Percentiles rank a stretch among this genome's conserved stretches.
phyloP scores from a whole-genome alignment of 148 eudicot species.

The Fagopyrum esculentum region DNA sequence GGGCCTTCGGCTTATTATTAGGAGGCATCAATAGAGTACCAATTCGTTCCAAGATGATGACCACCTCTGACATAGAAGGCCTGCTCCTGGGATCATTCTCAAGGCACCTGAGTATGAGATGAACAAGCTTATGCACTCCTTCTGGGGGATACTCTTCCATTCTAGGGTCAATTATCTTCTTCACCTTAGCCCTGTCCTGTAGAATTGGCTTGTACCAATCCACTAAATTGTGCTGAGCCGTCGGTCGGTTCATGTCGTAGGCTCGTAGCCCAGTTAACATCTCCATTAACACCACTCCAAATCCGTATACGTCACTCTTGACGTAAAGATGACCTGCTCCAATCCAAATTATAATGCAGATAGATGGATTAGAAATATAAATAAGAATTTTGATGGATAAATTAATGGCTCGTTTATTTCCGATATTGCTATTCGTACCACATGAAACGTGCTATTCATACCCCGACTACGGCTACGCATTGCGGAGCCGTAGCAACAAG shows the following conservation, averaged over 20 bases:
- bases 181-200: constrained; percentile 32
- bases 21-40: constrained; percentile 29
- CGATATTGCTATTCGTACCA: too few relatives aligned
- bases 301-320: constrained; percentile 75
- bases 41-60: constrained; percentile 35
- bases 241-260: constrained; percentile 41
- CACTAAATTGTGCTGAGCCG: constrained; percentile 39
- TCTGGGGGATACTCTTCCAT: constrained; percentile 46
- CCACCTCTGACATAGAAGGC: constrained; percentile 54
- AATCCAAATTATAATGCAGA: background rate
- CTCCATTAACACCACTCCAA: constrained; percentile 73
- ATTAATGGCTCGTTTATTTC: too few relatives aligned
- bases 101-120: constrained; percentile 46
- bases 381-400: too few relatives aligned
- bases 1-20: constrained; percentile 17
- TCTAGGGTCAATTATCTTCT: constrained; percentile 50
- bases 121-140: constrained; percentile 40
- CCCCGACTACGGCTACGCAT: too few relatives aligned
- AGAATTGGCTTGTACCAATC: constrained; percentile 63
- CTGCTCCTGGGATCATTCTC: constrained; percentile 46
- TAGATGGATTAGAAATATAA: too few relatives aligned
- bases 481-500: too few relatives aligned
- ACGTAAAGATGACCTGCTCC: constrained; percentile 56
- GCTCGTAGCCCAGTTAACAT: constrained; percentile 51
- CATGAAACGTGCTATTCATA: too few relatives aligned